Conservation (phyloP, 352 stramenopile species). For the Bremia lactucae region DNA sequence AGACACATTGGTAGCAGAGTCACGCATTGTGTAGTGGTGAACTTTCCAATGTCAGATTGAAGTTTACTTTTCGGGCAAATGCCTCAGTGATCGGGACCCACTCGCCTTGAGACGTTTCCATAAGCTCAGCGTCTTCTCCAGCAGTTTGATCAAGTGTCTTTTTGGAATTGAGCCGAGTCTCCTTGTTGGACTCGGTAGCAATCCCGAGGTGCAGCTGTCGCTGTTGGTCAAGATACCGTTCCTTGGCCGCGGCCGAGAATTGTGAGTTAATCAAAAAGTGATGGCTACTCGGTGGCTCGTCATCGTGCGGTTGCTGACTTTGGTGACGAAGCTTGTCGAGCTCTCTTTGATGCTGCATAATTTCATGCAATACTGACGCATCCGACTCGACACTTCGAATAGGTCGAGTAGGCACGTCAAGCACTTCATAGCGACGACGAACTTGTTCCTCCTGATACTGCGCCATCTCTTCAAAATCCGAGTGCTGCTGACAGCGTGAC, state of each 20-base stretch:
- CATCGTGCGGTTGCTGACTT: slow-evolving; percentile 15
- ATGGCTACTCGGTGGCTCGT: slow-evolving; percentile 17
- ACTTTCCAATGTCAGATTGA: slow-evolving; percentile 11
- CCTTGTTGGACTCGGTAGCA: slow-evolving; percentile 9
- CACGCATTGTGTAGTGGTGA: slow-evolving; percentile 13
- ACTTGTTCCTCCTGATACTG: slow-evolving; percentile 20
- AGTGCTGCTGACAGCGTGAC: slow-evolving; percentile 16
- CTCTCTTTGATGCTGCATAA: slow-evolving; percentile 23
- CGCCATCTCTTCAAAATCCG: slow-evolving; percentile 20
- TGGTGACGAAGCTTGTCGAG: slow-evolving; percentile 15
- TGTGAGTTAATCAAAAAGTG: slow-evolving; percentile 10
- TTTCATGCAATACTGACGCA: slow-evolving; percentile 19
- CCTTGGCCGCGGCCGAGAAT: slow-evolving; percentile 19
- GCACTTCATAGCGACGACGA: slow-evolving; percentile 13
- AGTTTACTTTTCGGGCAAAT: slow-evolving; percentile 7
- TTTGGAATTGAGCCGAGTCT: slow-evolving; percentile 6
- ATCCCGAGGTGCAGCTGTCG: slow-evolving; percentile 26
- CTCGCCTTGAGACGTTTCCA: slow-evolving; percentile 48
- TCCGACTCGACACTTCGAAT: slow-evolving; percentile 7
- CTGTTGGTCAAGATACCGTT: slow-evolving; percentile 28
- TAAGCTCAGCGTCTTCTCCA: slow-evolving; percentile 40
- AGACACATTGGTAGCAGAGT: slow-evolving; percentile 33
- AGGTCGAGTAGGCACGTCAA: slow-evolving; percentile 8
- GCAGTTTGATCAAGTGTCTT: slow-evolving; percentile 24
- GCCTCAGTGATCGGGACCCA: slow-evolving; percentile 38